These are phyloP conservation scores for Pelargonium australe DNA, from an alignment of 441 rosid genomes.

Conservation along the genomic window DNA sequence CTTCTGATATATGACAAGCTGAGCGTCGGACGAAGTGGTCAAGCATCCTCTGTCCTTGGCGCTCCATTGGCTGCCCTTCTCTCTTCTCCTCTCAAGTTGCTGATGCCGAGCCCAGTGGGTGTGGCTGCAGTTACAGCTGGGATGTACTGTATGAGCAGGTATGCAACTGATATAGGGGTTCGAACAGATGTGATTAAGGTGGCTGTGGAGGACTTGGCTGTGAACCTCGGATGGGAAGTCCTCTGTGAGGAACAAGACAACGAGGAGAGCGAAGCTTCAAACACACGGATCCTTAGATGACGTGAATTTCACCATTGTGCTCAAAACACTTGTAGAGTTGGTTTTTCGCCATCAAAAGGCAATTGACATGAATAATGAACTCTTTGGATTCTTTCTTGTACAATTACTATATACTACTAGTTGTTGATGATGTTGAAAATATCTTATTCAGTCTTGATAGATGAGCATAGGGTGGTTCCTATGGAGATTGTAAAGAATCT, in stretches of 20 bases:
- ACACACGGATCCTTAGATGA: conserved; percentile 34
- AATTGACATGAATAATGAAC: too few relatives aligned
- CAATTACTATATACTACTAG: too few relatives aligned
- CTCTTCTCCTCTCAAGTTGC: conserved; percentile 73
- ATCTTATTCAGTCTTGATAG: conserved; percentile 19
- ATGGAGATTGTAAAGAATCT: conserved; percentile 47
- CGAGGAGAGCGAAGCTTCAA: conserved; percentile 31
- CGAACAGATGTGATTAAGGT: conserved; percentile 85
- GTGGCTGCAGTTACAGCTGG: conserved; percentile 90
- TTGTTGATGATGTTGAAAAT: too few relatives aligned
- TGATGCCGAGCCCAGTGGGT: conserved; percentile 89
- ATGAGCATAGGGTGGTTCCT: conserved; percentile 42
- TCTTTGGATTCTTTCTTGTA: too few relatives aligned
- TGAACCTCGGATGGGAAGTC: conserved; percentile 52
- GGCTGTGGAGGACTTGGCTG: conserved; percentile 75
- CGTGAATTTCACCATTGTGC: conserved; percentile 12
- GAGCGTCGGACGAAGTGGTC: conserved; percentile 92
- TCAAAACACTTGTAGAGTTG: too few relatives aligned
- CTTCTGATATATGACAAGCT: conserved; percentile 61
- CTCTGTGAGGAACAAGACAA: conserved; percentile 25
- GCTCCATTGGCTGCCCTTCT: conserved; percentile 89
- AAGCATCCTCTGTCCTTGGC: conserved; percentile 75
- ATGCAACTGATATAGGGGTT: conserved; percentile 87
- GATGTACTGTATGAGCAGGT: conserved; percentile 90
- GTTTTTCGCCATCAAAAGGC: too few relatives aligned